These are phyloP conservation scores for Kluyveromyces marxianus DNA, from an alignment of 1,139 yeast species.

Conservation along the genomic window DNA sequence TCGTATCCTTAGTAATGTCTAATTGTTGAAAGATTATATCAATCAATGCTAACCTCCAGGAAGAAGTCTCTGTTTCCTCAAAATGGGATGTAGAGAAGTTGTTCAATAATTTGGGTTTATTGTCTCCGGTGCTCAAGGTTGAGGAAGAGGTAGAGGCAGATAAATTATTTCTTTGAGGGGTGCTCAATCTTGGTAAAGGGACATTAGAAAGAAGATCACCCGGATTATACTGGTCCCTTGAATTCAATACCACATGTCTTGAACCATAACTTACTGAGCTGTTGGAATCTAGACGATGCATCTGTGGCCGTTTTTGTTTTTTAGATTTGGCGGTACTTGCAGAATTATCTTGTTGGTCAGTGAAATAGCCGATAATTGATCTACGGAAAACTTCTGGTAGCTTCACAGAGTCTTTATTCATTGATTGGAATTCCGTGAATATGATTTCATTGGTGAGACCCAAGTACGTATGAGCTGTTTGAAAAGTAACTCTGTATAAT, in stretches of 20 bases:
- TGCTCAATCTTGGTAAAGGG: constrained; percentile 49
- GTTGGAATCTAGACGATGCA: constrained; percentile 1
- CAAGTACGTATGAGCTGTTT: constrained; percentile 78
- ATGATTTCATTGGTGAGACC: constrained; percentile 80
- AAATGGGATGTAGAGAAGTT: constrained; percentile 35
- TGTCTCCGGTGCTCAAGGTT: neutral
- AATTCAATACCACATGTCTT: constrained; percentile 57
- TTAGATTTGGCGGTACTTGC: constrained; percentile 1
- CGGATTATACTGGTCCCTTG: constrained; percentile 59
- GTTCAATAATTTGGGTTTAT: neutral
- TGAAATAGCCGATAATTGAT: constrained; percentile 45
- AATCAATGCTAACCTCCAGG: constrained; percentile 60
- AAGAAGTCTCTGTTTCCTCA: constrained; percentile 71
- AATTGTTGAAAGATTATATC: constrained; percentile 68
- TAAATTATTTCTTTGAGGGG: neutral
- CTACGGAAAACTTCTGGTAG: constrained; percentile 49
- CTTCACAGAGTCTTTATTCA: constrained; percentile 40
- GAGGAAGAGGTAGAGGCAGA: constrained; percentile 3
- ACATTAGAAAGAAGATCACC: constrained; percentile 82
- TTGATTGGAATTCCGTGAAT: constrained; percentile 65
- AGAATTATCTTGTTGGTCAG: constrained; percentile 7
- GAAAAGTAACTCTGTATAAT: constrained; percentile 82
- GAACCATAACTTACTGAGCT: constrained; percentile 31
- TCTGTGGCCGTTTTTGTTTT: constrained; percentile 7
- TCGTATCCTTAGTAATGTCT: constrained; percentile 50